phyloP scores from a whole-genome alignment of 768 basidiomycete genomes.

The Auriscalpium orientale region DNA sequence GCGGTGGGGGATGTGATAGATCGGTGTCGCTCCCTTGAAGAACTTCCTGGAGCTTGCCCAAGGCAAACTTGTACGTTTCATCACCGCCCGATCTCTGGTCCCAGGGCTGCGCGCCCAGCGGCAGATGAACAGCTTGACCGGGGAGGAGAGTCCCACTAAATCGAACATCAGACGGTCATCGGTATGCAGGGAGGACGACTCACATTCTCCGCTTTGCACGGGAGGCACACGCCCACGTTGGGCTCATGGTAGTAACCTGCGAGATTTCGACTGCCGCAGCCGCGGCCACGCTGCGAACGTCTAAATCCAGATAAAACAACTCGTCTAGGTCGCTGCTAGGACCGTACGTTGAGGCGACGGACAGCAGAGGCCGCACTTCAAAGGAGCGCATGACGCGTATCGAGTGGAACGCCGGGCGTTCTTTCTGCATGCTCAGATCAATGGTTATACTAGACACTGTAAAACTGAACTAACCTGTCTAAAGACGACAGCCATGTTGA shows the following conservation, averaged over 20 bases:
- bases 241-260: slow-evolving; percentile 60
- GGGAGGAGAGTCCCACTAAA: slow-evolving; percentile 34
- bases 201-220: slow-evolving; percentile 34
- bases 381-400: slow-evolving; percentile 46
- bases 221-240: slow-evolving; percentile 53
- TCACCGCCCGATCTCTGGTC: slow-evolving; percentile 27
- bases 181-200: slow-evolving; percentile 21
- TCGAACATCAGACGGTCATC: slow-evolving; percentile 1
- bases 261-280: slow-evolving; percentile 38
- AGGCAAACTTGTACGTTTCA: slow-evolving; percentile 44
- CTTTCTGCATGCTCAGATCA: slow-evolving; percentile 27
- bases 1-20: slow-evolving; percentile 14
- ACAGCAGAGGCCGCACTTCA: slow-evolving; percentile 54
- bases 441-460: not conserved
- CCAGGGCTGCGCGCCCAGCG: slow-evolving; percentile 36
- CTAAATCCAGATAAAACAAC: slow-evolving; percentile 46
- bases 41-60: slow-evolving; percentile 40
- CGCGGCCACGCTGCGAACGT: slow-evolving; percentile 45
- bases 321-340: slow-evolving; percentile 43
- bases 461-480: slow-evolving; percentile 39
- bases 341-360: slow-evolving; percentile 40
- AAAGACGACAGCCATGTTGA: slow-evolving; percentile 60
- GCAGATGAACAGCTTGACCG: slow-evolving; percentile 38
- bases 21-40: slow-evolving; percentile 34
- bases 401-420: slow-evolving; percentile 46